Conservation (phyloP, 352 stramenopile species). For the Phytophthora lateralis region DNA sequence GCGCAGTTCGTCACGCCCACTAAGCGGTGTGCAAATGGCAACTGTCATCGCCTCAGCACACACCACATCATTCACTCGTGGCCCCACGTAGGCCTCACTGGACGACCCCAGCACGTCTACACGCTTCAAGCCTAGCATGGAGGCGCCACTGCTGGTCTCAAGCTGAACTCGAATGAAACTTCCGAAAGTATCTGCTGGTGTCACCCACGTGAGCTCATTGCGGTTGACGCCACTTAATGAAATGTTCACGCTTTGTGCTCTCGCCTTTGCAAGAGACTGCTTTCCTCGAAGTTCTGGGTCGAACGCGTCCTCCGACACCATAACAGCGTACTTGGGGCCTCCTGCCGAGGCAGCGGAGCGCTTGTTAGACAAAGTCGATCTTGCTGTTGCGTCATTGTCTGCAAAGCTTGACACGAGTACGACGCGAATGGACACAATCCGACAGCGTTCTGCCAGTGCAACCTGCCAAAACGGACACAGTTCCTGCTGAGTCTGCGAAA, state of each 20-base stretch:
- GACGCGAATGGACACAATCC: constrained; percentile 51
- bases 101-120: constrained; percentile 58
- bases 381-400: background rate
- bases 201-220: constrained; percentile 44
- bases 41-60: constrained; percentile 63
- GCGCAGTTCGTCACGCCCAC: constrained; percentile 41
- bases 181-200: constrained; percentile 61
- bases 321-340: constrained; percentile 44
- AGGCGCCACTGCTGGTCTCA: constrained; percentile 39
- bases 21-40: constrained; percentile 57
- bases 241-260: constrained; percentile 53
- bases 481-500: constrained; percentile 74
- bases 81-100: constrained; percentile 52
- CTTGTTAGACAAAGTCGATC: constrained; percentile 14
- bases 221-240: constrained; percentile 40
- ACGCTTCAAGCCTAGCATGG: constrained; percentile 53
- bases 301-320: constrained; percentile 65
- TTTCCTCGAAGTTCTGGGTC: constrained; percentile 69
- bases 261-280: constrained; percentile 58
- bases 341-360: constrained; percentile 9
- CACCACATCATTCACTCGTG: constrained; percentile 58
- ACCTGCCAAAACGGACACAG: constrained; percentile 82
- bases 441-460: constrained; percentile 36
- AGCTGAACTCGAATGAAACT: constrained; percentile 69
- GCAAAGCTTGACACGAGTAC: constrained; percentile 24